Conservation (phyloP, 192 early-diverging fungal genomes). For the Linnemannia zychae region DNA sequence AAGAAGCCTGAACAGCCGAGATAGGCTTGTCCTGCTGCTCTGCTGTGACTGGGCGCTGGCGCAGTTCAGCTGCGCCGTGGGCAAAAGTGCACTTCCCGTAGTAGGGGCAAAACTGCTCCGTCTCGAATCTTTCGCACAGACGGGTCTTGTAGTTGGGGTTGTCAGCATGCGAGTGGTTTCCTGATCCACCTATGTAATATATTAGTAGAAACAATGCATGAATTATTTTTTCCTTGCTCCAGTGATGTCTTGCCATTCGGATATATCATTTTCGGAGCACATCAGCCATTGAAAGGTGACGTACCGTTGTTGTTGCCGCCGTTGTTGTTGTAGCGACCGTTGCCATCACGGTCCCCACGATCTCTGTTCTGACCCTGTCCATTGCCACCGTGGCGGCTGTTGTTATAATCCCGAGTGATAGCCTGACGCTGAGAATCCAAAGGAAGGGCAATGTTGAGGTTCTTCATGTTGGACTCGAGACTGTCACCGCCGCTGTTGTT, state of each 20-base stretch:
- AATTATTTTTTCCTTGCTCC: slow-evolving; percentile 2
- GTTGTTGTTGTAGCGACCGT: slow-evolving; percentile 45
- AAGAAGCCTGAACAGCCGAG: slow-evolving; percentile 52
- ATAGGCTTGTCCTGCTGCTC: slow-evolving; percentile 54
- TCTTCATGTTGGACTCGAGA: slow-evolving; percentile 59
- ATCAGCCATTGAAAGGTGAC: slow-evolving; percentile 17
- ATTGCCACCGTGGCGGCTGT: slow-evolving; percentile 17
- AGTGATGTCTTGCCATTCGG: background rate
- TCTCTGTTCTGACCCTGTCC: slow-evolving; percentile 43
- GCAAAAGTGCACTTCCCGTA: slow-evolving; percentile 81
- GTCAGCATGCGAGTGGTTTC: slow-evolving; percentile 63
- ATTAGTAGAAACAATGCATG: slow-evolving; percentile 13
- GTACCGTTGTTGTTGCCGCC: slow-evolving; percentile 14
- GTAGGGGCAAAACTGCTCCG: slow-evolving; percentile 81
- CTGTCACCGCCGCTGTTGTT: slow-evolving; percentile 57
- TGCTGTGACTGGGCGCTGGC: slow-evolving; percentile 63
- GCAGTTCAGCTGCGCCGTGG: slow-evolving; percentile 76
- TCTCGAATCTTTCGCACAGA: slow-evolving; percentile 87
- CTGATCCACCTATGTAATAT: slow-evolving; percentile 25
- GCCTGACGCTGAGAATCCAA: slow-evolving; percentile 63
- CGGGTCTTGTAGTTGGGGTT: slow-evolving; percentile 91
- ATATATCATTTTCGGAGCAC: slow-evolving; percentile 9
- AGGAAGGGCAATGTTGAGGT: slow-evolving; percentile 63
- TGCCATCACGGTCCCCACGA: slow-evolving; percentile 40
- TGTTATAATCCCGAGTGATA: slow-evolving; percentile 52